Percentiles rank a stretch among this genome's conserved stretches.
Conservation (phyloP, 148 eudicot species). For the Cornus kousa region DNA sequence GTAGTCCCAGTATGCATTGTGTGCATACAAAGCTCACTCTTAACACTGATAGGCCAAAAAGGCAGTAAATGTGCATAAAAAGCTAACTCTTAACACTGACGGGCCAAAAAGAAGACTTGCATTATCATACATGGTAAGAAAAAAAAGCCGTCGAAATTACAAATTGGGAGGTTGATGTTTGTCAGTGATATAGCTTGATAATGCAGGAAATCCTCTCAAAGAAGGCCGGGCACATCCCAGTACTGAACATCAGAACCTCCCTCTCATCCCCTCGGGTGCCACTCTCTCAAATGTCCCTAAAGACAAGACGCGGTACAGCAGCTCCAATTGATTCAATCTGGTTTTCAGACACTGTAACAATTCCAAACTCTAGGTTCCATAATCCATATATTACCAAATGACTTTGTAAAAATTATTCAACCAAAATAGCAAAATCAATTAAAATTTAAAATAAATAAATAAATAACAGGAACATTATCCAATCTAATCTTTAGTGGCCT, state of each 20-base stretch:
- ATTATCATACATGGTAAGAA: neutral
- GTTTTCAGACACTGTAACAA: too few species aligned
- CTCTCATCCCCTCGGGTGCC: conserved; percentile 78
- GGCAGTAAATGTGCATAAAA: neutral
- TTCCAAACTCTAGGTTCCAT: too few species aligned
- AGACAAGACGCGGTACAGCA: conserved; percentile 50
- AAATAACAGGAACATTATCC: too few species aligned
- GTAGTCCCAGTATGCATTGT: too few species aligned
- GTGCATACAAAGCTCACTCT: too few species aligned
- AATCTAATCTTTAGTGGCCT: too few species aligned
- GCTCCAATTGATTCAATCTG: conserved; percentile 11
- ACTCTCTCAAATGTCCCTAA: conserved; percentile 65
- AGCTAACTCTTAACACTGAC: neutral
- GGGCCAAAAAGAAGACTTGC: neutral
- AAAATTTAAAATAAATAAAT: too few species aligned
- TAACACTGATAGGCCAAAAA: too few species aligned
- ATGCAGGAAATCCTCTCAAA: conserved; percentile 59
- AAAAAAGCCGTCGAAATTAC: neutral
- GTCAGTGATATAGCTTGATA: conserved; percentile 25
- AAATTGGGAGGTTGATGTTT: neutral
- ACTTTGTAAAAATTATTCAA: too few species aligned
- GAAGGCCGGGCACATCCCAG: conserved; percentile 63
- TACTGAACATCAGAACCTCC: conserved; percentile 50
- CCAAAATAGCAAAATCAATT: too few species aligned
- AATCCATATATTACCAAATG: too few species aligned